These are phyloP conservation scores for Camellia japonica DNA, from an alignment of 148 eudicot genomes.

Conservation along the genomic window DNA sequence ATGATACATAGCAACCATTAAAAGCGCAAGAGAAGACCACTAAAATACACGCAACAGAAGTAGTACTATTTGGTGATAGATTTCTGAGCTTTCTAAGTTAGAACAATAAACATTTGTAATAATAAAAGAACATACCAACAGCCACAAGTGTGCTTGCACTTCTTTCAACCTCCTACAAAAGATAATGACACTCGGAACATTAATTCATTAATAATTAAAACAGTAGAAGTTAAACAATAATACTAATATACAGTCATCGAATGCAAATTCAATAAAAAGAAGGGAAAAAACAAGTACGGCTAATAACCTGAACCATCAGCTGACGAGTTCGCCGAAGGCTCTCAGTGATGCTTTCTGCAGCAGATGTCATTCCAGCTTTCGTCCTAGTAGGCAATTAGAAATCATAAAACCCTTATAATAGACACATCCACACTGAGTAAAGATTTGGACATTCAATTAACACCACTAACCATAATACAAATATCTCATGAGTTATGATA, in stretches of 20 bases:
- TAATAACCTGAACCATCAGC: slow-evolving; percentile 88
- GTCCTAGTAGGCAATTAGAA: slow-evolving; percentile 44
- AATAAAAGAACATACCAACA: slow-evolving; percentile 52
- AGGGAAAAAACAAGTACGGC: background rate
- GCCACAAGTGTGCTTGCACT: slow-evolving; percentile 73
- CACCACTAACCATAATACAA: background rate
- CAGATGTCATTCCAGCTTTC: slow-evolving; percentile 92
- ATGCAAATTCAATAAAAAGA: background rate
- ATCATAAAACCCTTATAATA: background rate
- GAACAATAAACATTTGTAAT: background rate
- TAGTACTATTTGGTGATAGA: background rate
- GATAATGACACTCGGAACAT: background rate
- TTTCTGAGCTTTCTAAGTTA: background rate
- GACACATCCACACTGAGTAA: background rate
- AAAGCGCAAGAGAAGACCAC: background rate
- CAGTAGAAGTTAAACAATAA: background rate
- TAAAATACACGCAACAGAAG: background rate
- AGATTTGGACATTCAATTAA: background rate
- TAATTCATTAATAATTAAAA: background rate
- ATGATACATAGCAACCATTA: background rate
- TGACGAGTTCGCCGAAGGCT: slow-evolving; percentile 93
- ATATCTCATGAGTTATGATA: background rate
- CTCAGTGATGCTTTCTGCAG: slow-evolving; percentile 96
- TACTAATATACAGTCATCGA: slow-evolving; percentile 3
- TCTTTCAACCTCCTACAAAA: slow-evolving; percentile 81